Conservation (phyloP, 2,329 filamentous ascomycete species). For the Colletotrichum graminicola region DNA sequence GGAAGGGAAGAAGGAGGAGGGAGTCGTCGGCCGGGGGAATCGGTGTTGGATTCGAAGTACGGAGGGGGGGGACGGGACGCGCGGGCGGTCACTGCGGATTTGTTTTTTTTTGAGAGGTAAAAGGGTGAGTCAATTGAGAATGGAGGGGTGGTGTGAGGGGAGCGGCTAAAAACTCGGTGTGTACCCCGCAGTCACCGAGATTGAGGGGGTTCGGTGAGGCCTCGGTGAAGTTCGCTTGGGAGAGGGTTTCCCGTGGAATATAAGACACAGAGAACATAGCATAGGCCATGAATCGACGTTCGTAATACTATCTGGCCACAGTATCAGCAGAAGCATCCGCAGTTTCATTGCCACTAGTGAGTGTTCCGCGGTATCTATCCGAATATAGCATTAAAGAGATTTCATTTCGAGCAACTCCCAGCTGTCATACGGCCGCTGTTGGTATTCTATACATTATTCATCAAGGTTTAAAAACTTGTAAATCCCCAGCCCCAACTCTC, state of each 20-base stretch:
- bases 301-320: too few species aligned
- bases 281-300: too few species aligned
- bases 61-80: background rate
- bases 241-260: background rate
- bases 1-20: background rate
- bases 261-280: too few species aligned
- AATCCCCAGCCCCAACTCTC: too few species aligned
- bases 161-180: conserved; percentile 29
- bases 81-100: background rate
- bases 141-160: conserved; percentile 13
- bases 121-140: conserved; percentile 22
- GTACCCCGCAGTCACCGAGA: conserved; percentile 36
- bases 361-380: background rate
- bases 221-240: background rate
- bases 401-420: background rate
- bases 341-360: too few species aligned
- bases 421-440: background rate
- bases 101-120: background rate
- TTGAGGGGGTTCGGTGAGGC: background rate
- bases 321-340: too few species aligned
- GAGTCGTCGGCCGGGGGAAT: background rate
- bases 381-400: background rate
- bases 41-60: background rate
- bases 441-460: background rate
- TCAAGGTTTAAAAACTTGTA: conserved; percentile 10